These are phyloP conservation scores for Yamadazyma oceani DNA, from an alignment of 1,139 yeast species.

Conservation along the genomic window DNA sequence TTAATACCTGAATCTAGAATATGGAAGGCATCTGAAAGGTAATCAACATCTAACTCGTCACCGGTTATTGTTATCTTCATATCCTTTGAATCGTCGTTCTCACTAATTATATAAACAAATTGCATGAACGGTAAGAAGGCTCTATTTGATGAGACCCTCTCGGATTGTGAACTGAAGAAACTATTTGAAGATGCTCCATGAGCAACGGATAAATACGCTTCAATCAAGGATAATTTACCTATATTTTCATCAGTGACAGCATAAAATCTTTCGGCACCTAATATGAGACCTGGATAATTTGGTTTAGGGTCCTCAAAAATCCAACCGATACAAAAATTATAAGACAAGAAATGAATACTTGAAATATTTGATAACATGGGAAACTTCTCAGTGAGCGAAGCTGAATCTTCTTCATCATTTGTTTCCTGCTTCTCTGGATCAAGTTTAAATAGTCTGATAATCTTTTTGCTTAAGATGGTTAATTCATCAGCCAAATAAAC, in stretches of 20 bases:
- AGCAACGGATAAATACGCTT: slow-evolving; percentile 66
- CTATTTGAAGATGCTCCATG: slow-evolving; percentile 54
- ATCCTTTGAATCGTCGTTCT: slow-evolving; percentile 26
- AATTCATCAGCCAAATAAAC: slow-evolving; percentile 20
- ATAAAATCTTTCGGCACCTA: slow-evolving; percentile 72
- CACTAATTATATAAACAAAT: slow-evolving; percentile 48
- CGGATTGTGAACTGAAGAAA: slow-evolving; percentile 50
- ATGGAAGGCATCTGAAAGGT: slow-evolving; percentile 52
- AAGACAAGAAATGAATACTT: slow-evolving; percentile 59
- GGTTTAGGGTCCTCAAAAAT: slow-evolving; percentile 48
- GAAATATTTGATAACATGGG: slow-evolving; percentile 22
- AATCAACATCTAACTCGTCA: slow-evolving; percentile 64
- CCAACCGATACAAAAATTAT: slow-evolving; percentile 78
- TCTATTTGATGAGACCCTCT: slow-evolving; percentile 51
- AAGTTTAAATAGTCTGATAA: background rate
- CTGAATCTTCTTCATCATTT: background rate
- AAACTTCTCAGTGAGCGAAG: background rate
- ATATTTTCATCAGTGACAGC: slow-evolving; percentile 59
- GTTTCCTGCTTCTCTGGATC: background rate
- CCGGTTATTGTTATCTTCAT: slow-evolving; percentile 55
- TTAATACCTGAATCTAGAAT: slow-evolving; percentile 47
- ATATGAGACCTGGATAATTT: slow-evolving; percentile 63
- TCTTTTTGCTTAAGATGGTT: slow-evolving; percentile 9
- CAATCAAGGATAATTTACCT: slow-evolving; percentile 65
- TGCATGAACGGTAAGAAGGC: slow-evolving; percentile 71